Base-by-base conservation (phyloP, 139 green algal genomes). In the Micractinium sp. region DNA sequence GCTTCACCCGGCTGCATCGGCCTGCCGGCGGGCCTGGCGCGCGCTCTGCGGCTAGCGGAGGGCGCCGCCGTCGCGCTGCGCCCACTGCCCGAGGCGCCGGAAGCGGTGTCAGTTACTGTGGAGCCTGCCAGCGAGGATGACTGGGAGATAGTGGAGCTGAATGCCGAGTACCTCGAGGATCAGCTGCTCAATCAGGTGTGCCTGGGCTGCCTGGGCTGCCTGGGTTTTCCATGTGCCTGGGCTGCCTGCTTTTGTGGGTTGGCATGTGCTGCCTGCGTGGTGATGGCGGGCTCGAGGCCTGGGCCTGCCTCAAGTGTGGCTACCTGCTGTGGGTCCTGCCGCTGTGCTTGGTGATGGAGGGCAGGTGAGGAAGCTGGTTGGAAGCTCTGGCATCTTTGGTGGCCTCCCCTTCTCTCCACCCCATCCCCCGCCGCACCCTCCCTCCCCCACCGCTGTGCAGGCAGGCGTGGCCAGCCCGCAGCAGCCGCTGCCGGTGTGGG, bases 61-160 rank as follows among this genome's bases (percentile, higher is more conserved):
- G 92, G 95, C 15, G 56, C 63, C 16, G 16, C 77, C 27, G 61
- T 84, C 20, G 84, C 76, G 39, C 69, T 94, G n/a, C 23, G 77
- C 1, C 83, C 90, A 16, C 56, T 95, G 38, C 81, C 92, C 23
- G 87, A 89, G 22, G 82, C 95, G 22, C 90, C 93, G n/a, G 31
- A 36, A 7, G 95, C 95, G 2, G 79, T 75, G 16, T 88, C 61
- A 1, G 92, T 97, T 27, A 90, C 77, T 23, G 87, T 97, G 15
- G 95, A 97, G 61, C 95, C 95, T 0, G 92, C 91, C 53, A 90
- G 73, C 25, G 74, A 86, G 25, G 95, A 96, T 87, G 96, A 98
- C 90, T 98, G 96, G 96, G 96, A 98, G 90, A 81, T 98, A 67
- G 88, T 98, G 80, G 94, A 98, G 87, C 85, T 94, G 41, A 97